These are phyloP conservation scores for Myochromella boudieri DNA, from an alignment of 768 basidiomycete genomes.

Conservation along the genomic window DNA sequence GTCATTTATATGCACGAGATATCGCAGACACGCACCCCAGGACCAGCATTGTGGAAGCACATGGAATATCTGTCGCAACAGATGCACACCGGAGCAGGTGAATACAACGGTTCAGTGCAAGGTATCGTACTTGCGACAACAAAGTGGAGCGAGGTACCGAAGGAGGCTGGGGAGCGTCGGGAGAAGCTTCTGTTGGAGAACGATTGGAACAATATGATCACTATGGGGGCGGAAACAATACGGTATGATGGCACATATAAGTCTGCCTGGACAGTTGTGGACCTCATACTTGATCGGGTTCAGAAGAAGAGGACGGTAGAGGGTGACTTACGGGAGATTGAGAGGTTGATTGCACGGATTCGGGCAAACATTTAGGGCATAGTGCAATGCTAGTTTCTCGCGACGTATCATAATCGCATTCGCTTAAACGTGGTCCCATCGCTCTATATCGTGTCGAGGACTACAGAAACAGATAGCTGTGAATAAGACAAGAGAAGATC, in stretches of 20 bases:
- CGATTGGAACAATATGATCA: constrained; percentile 10
- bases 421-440: too few species aligned
- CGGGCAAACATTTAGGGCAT: background rate
- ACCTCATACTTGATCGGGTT: constrained; percentile 1
- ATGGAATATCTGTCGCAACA: constrained; percentile 39
- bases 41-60: constrained; percentile 35
- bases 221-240: background rate
- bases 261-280: constrained; percentile 9
- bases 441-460: too few species aligned
- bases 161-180: constrained; percentile 6
- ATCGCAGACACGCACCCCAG: constrained; percentile 33
- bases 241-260: constrained; percentile 1
- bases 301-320: constrained; percentile 1
- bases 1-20: constrained; percentile 21
- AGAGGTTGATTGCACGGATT: constrained; percentile 5
- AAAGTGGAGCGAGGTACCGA: constrained; percentile 37
- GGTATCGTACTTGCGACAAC: constrained; percentile 38
- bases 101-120: constrained; percentile 32
- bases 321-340: constrained; percentile 6
- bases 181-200: constrained; percentile 3
- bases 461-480: too few species aligned
- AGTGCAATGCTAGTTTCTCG: background rate
- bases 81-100: constrained; percentile 37
- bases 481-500: too few species aligned
- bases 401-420: too few species aligned